Evolutionary conservation across 73 alveolate species (phyloP).

Genomic region (Blepharisma stoltei): DNA sequence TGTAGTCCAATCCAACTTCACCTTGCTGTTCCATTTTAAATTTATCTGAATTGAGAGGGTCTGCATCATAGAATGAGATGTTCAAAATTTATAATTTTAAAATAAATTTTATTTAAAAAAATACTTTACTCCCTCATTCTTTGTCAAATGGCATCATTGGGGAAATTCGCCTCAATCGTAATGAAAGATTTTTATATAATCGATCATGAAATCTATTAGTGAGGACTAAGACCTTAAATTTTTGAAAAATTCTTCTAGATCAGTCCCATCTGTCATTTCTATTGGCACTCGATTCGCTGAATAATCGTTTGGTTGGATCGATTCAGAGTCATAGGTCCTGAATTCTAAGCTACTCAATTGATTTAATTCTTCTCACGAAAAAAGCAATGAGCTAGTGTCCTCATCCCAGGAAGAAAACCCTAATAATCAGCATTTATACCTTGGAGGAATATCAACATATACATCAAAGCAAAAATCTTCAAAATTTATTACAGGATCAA

Average conservation of each 20-base stretch:
- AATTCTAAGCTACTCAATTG: background rate
- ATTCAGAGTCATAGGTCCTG: background rate
- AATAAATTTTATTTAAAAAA: no score
- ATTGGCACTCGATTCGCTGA: conserved; percentile 13
- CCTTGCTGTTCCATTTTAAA: no score
- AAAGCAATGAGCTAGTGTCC: background rate
- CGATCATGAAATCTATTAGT: no score
- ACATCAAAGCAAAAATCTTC: conserved; percentile 4
- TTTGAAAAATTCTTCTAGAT: background rate
- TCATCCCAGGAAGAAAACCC: background rate
- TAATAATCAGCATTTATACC: background rate
- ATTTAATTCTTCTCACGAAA: background rate
- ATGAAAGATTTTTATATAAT: no score
- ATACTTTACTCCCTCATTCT: no score
- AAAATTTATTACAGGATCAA: background rate
- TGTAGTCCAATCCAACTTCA: no score
- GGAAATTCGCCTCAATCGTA: no score
- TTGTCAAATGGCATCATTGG: no score
- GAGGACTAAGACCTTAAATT: no score
- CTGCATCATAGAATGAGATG: no score
- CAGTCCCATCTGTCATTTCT: conserved; percentile 5
- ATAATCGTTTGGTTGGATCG: background rate
- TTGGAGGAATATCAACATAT: conserved; percentile 24
- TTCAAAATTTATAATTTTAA: no score
- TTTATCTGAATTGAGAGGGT: no score